Base-by-base conservation (phyloP, 768 basidiomycete species). In the Podaxis sp. region DNA sequence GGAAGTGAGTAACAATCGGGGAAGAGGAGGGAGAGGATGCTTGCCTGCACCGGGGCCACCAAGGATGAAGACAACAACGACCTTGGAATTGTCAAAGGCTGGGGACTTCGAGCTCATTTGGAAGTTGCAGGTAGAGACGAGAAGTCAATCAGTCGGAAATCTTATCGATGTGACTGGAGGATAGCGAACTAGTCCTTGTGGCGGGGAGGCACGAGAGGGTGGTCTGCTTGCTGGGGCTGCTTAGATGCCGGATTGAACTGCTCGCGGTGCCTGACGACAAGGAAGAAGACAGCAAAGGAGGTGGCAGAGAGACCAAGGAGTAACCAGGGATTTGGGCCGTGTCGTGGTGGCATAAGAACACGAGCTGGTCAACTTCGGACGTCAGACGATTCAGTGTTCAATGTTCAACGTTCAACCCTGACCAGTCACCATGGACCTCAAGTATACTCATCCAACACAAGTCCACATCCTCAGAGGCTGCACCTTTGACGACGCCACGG, bases 1-100 rank as follows among this genome's bases (percentile, higher is more conserved):
- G 5, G 50, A 51, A 32, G 32, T 52, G 50, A 44, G 47, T n/a
- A 59, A 50, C 58, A 52, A 62, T 23, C 55, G 11, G 27, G n/a
- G 60, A 35, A 18, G 32, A 61, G 32, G 44, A 46, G 18, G 54
- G 25, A 16, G 25, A 9, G 47, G 23, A 60, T 32, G 56, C 67
- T 65, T 63, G 89, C 95, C 95, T 67, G 95, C 95, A 54, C 97
- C 97, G 18, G 97, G 97, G 0, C 97, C 97, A 38, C 97, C 97
- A 13, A 99, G 87, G 25, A 98, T 95, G 69, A 91, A 99, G 69
- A 98, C 80, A 60, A 99, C 95, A 16, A 83, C 88, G 67, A 98
- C 89, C 64, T 91, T 88, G 50, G 71, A 70, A 35, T 77, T 72
- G 72, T 92, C 86, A 68, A 97, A 96, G 1, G 77, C 79, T 14